These are phyloP conservation scores for Saccharomycopsis sp. DNA, from an alignment of 805 yeast genomes.

Conservation along the genomic window DNA sequence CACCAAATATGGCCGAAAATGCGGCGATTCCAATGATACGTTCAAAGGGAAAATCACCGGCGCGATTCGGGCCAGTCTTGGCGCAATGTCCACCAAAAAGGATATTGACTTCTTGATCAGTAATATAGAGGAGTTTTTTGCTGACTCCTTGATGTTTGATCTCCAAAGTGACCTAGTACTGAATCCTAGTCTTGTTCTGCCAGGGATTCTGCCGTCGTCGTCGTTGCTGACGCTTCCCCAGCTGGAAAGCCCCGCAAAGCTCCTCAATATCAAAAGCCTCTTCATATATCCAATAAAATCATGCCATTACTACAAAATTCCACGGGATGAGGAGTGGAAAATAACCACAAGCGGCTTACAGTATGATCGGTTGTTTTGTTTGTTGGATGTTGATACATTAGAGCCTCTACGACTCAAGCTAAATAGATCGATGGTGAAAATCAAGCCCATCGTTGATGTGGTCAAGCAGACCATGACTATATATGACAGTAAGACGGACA, in stretches of 20 bases:
- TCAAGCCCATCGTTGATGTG: slow-evolving; percentile 28
- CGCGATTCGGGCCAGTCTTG: slow-evolving; percentile 35
- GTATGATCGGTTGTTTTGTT: slow-evolving; percentile 35
- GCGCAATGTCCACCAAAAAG: slow-evolving; percentile 31
- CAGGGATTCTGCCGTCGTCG: neutral
- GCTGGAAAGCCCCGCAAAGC: neutral
- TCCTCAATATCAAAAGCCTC: slow-evolving; percentile 23
- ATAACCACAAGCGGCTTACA: slow-evolving; percentile 30
- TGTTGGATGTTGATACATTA: slow-evolving; percentile 27
- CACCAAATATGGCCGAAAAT: slow-evolving; percentile 31
- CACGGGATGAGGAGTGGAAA: slow-evolving; percentile 26
- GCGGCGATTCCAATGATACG: slow-evolving; percentile 37
- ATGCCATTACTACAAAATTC: slow-evolving; percentile 31
- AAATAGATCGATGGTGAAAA: slow-evolving; percentile 30
- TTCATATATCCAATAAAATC: slow-evolving; percentile 39
- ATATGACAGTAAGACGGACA: slow-evolving; percentile 2
- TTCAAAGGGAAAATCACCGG: slow-evolving; percentile 36
- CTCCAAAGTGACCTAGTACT: neutral
- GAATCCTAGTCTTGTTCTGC: neutral
- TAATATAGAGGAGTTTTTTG: slow-evolving; percentile 26
- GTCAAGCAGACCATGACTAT: slow-evolving; percentile 18
- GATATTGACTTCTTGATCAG: slow-evolving; percentile 31
- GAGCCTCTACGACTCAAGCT: slow-evolving; percentile 31
- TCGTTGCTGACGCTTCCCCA: neutral
- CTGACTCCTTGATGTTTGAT: slow-evolving; percentile 14